These are phyloP conservation scores for Phaeomoniella chlamydospora DNA, from an alignment of 2,329 filamentous ascomycete genomes.

Conservation along the genomic window DNA sequence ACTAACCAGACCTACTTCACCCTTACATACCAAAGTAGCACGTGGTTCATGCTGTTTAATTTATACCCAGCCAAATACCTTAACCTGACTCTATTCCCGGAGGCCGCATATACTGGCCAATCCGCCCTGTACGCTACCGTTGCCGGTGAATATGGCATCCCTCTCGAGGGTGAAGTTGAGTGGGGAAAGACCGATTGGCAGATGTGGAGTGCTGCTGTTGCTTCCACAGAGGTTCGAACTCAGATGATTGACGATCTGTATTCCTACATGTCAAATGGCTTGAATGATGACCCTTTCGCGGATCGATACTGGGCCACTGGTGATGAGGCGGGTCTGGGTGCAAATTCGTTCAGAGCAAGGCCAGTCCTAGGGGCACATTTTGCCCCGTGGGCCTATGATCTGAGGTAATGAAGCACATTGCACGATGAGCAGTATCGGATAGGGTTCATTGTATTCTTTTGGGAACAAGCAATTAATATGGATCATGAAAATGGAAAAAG, in stretches of 20 bases:
- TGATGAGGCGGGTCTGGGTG: constrained; percentile 1
- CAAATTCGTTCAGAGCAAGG: not conserved
- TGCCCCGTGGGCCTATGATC: not conserved
- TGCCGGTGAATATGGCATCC: constrained; percentile 20
- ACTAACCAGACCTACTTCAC: constrained; percentile 22
- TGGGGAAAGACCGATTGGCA: constrained; percentile 32
- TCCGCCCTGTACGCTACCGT: constrained; percentile 21
- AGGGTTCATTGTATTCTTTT: no score
- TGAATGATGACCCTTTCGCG: constrained; percentile 28
- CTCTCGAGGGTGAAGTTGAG: constrained; percentile 22
- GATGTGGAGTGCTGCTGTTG: constrained; percentile 24
- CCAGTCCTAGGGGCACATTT: constrained; percentile 1
- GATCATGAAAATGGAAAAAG: no score
- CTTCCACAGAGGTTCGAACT: constrained; percentile 14
- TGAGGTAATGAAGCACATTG: no score
- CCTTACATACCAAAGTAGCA: constrained; percentile 20
- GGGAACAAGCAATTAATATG: no score
- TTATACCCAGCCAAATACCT: constrained; percentile 26
- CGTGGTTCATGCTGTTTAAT: constrained; percentile 26
- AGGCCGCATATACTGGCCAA: constrained; percentile 20
- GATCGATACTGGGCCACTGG: constrained; percentile 25
- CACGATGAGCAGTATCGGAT: no score
- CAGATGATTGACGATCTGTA: constrained; percentile 26
- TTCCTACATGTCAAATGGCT: constrained; percentile 25
- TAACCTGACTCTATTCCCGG: constrained; percentile 21